Base-by-base conservation (phyloP, 2,329 filamentous ascomycete genomes). In the Acephala macrosclerotiorum region DNA sequence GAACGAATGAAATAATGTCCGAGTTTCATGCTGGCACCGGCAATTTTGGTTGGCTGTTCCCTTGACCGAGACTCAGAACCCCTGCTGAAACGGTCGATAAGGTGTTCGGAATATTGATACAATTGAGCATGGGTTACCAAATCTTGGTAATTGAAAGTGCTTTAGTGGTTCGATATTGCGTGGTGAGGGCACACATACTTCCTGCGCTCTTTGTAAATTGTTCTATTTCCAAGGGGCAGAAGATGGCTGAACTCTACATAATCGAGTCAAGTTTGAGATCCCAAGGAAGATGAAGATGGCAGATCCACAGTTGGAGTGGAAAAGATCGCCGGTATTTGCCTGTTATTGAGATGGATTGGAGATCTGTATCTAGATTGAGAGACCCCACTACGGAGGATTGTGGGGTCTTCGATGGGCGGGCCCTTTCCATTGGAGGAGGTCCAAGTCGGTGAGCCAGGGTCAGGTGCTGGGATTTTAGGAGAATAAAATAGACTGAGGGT, bases 81-180 rank as follows among this genome's bases (percentile, higher is more conserved):
- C 38, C 38, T 29, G 26, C 18, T 20, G 38, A 59, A 59, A 59
- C 57, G 40, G 18, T n/a, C 40, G 4, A 47, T 59, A 47, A 25
- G 25, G 12, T 42, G 26, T 59, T 59, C 57, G 40, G 40, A 47
- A 38, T 35, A 59, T 59, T 59, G 40, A 59, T 47, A 47, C 55
- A 29, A 22, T 42, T 5, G 38, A 36, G 45, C 57, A 59, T 59
- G 57, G 57, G 57, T 18, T 16, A 9, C 40, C 25, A 53, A 53
- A 59, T 59, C 57, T 59, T 59, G 57, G 57, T 59, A 47, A 47
- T 59, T 20, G 57, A 47, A 40, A 59, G 57, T 40, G 49, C 33
- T 47, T 11, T 59, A 20, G 25, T 47, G 57, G 45, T 42, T 42
- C 57, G 57, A 59, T 36, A 20, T 59, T 59, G 25, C 25, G 4